Base-by-base conservation (phyloP, 495 filamentous ascomycete genomes). In the Penicillium argentinense region DNA sequence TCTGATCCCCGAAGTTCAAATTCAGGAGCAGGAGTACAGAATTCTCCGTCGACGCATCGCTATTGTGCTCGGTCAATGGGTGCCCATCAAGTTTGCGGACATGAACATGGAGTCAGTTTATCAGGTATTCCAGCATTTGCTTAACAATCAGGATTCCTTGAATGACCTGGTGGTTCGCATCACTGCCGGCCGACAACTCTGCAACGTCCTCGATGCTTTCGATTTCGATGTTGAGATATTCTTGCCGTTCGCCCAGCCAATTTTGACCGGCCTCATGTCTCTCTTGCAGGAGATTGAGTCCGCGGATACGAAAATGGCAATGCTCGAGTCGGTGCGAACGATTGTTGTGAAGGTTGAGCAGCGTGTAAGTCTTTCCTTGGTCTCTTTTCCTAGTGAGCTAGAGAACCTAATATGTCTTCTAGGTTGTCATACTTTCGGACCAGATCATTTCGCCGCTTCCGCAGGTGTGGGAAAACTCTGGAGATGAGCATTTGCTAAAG, bases 131-230 rank as follows among this genome's bases (percentile, higher is more conserved):
- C 83, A 88, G 51, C 85, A 95, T 65, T 71, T 98, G n/a, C 75
- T 97, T 11, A 83, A 89, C 57, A 78, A 79, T 17, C 72, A 79
- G 9, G 90, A 96, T 60, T 69, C 78, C 1, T 72, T 83, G 51
- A 98, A 98, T 58, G 93, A 98, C 59, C 76, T 89, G 33, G 89
- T 97, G 5, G 93, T 98, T 24, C 86, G 91, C 9, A 83, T 97
- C 28, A 96, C 92, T 0, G 88, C 93, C 4, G 93, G 89, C 8
- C 79, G 88, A 43, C 87, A 95, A 57, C 78, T 98, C 19, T 85
- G 84, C 59, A 71, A 75, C 24, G 75, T 95, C 21, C 77, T 87
- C n/a, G 83, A 93, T 34, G 86, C 91, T 4, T 91, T 87, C 60
- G 85, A 87, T n/a, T 96, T 96, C 57, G 70, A 74, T 3, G 64